A percentile compares a stretch with the other conserved stretches of the same genome.
These are phyloP conservation scores for Eutrema japonicum DNA, from an alignment of 345 rosid species.

Conservation along the genomic window DNA sequence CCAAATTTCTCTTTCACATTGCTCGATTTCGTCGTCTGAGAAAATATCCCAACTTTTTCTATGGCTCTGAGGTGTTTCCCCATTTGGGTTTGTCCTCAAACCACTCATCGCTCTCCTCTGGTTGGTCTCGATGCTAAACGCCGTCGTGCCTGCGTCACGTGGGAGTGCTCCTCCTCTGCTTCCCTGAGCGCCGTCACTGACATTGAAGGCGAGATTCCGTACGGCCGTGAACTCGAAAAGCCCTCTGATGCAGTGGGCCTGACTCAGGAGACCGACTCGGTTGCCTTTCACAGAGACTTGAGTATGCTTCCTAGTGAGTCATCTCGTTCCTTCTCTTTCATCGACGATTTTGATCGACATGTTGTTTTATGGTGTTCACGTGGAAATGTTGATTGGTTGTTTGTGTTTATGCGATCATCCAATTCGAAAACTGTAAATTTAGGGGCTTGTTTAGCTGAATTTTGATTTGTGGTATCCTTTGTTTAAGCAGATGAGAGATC, in stretches of 20 bases:
- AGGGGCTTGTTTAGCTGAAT: not conserved
- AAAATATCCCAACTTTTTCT: conserved; percentile 35
- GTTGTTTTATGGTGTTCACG: conserved; percentile 9
- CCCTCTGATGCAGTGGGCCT: conserved; percentile 51
- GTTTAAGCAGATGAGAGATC: conserved; percentile 10
- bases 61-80: conserved; percentile 68
- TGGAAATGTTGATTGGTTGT: conserved; percentile 36
- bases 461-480: conserved; percentile 28
- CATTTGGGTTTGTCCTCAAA: conserved; percentile 59
- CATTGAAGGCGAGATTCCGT: conserved; percentile 65
- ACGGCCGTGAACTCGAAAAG: conserved; percentile 46
- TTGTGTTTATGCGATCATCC: conserved; percentile 13
- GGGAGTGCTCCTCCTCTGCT: conserved; percentile 56
- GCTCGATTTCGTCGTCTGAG: not conserved
- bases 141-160: conserved; percentile 43
- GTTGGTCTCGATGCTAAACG: conserved; percentile 45
- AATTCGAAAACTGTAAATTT: conserved; percentile 6
- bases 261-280: conserved; percentile 44
- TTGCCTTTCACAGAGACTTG: conserved; percentile 68
- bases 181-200: conserved; percentile 59
- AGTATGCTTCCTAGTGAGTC: conserved; percentile 88
- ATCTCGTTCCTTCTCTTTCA: conserved; percentile 12
- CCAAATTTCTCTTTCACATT: conserved; percentile 30
- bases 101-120: conserved; percentile 39
- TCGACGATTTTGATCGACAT: not conserved